Evolutionary conservation across 2,329 filamentous ascomycete species (phyloP).

Genomic region (Bimuria novae-zelandiae): DNA sequence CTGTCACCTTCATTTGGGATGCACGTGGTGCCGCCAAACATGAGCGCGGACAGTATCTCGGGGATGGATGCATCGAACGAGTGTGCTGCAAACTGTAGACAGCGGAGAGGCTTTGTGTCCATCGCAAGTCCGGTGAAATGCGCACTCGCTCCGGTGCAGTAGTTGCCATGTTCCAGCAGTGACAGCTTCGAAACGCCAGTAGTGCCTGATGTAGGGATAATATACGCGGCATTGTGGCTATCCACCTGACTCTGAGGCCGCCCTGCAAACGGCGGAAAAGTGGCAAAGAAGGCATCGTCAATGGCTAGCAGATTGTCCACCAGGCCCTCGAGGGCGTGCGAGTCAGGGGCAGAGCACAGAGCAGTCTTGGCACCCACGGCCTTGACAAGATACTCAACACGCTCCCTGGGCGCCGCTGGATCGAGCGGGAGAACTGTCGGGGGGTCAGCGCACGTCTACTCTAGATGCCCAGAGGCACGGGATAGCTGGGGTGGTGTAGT

Average conservation of each 20-base stretch:
- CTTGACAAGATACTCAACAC: slow-evolving; percentile 20
- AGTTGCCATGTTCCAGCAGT: slow-evolving; percentile 26
- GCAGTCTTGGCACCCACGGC: slow-evolving; percentile 18
- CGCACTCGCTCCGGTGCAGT: slow-evolving; percentile 22
- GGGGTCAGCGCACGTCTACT: slow-evolving; percentile 7
- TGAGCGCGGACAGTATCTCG: slow-evolving; percentile 24
- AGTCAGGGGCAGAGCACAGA: slow-evolving; percentile 19
- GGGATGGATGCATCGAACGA: slow-evolving; percentile 30
- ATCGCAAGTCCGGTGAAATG: slow-evolving; percentile 20
- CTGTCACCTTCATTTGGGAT: slow-evolving; percentile 48
- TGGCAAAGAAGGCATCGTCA: slow-evolving; percentile 16
- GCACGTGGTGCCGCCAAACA: slow-evolving; percentile 28
- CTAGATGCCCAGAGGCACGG: background rate
- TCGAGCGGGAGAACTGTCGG: slow-evolving; percentile 24
- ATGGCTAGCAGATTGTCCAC: slow-evolving; percentile 17
- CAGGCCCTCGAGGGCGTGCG: slow-evolving; percentile 5
- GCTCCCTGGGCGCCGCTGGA: slow-evolving; percentile 24
- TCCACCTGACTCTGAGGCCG: slow-evolving; percentile 9
- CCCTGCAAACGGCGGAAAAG: slow-evolving; percentile 8
- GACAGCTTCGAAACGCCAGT: slow-evolving; percentile 31
- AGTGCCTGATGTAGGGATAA: slow-evolving; percentile 30
- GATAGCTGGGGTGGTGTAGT: background rate
- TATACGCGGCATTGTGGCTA: slow-evolving; percentile 28
- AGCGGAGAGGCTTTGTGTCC: slow-evolving; percentile 19
- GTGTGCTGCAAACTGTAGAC: slow-evolving; percentile 30